These are phyloP conservation scores for Chrysoporthe cubensis DNA, from an alignment of 2,329 filamentous ascomycete species.

Conservation along the genomic window DNA sequence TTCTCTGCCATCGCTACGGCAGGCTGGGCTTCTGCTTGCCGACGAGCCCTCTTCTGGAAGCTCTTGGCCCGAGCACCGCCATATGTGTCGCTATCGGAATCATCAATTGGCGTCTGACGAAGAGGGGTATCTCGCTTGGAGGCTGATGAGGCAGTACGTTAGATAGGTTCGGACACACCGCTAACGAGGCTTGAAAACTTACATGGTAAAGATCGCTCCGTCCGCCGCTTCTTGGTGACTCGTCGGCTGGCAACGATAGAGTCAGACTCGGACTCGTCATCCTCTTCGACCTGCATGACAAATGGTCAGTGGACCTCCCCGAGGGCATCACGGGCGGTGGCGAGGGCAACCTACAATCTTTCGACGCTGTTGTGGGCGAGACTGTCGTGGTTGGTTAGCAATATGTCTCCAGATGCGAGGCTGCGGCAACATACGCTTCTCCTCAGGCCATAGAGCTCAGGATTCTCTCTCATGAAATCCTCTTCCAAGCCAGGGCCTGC, in stretches of 20 bases:
- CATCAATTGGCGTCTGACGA: slow-evolving; percentile 57
- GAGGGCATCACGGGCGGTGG: slow-evolving; percentile 2
- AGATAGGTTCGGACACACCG: slow-evolving; percentile 1
- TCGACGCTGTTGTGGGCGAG: slow-evolving; percentile 61
- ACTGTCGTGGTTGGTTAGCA: slow-evolving; percentile 42
- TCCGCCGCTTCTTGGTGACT: slow-evolving; percentile 69
- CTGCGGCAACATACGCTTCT: slow-evolving; percentile 69
- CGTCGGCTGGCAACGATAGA: slow-evolving; percentile 61
- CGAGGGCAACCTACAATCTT: slow-evolving; percentile 53
- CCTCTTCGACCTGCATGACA: slow-evolving; percentile 51
- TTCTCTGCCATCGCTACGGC: slow-evolving; percentile 75
- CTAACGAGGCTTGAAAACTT: slow-evolving; percentile 36
- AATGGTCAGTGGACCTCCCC: slow-evolving; percentile 31
- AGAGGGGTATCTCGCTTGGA: slow-evolving; percentile 64
- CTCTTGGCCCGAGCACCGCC: slow-evolving; percentile 74
- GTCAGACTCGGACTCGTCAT: slow-evolving; percentile 76
- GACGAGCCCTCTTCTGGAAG: slow-evolving; percentile 76
- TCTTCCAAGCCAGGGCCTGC: slow-evolving; percentile 67
- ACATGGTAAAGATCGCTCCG: slow-evolving; percentile 68
- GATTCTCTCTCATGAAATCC: slow-evolving; percentile 86
- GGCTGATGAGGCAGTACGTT: slow-evolving; percentile 43
- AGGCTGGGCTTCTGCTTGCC: slow-evolving; percentile 69
- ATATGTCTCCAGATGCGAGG: background rate
- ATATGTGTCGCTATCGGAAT: slow-evolving; percentile 77
- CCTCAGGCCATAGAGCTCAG: slow-evolving; percentile 90